phyloP scores from a whole-genome alignment of 2,329 filamentous ascomycete species.

The Hirsutella rhossiliensis region DNA sequence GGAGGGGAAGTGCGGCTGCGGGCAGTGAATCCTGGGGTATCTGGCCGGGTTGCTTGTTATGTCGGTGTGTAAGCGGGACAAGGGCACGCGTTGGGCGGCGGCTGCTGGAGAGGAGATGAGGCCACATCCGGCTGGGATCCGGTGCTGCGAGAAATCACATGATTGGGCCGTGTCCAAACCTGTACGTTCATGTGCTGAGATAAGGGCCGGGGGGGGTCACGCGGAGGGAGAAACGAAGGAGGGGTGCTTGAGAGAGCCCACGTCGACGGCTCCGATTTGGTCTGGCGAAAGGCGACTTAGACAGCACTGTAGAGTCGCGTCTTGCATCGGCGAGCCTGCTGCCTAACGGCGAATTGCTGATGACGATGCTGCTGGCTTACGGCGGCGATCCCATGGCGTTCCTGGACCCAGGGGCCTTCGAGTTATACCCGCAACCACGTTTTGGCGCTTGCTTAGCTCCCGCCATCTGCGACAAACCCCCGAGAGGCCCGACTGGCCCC shows the following conservation, averaged over 20 bases:
- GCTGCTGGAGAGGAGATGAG: conserved; percentile 1
- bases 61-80: conserved; percentile 1
- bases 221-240: not conserved
- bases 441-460: not conserved
- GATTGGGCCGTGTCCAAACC: conserved; percentile 4
- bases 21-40: no score
- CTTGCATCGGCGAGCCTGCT: no score
- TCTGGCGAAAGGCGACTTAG: no score
- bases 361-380: no score
- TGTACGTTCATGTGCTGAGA: conserved; percentile 1
- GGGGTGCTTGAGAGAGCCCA: not conserved
- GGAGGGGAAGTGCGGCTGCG: not conserved
- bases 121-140: conserved; percentile 5
- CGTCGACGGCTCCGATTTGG: not conserved
- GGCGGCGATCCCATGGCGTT: no score
- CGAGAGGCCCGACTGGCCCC: not conserved
- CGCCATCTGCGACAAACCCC: not conserved
- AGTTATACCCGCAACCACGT: not conserved
- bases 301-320: no score
- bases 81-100: not conserved
- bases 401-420: no score
- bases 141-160: conserved; percentile 7
- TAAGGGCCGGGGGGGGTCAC: not conserved
- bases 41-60: not conserved
- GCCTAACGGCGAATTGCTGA: no score